Evolutionary conservation across 306 rosid species (phyloP).

Genomic region (Rosa multiflora): DNA sequence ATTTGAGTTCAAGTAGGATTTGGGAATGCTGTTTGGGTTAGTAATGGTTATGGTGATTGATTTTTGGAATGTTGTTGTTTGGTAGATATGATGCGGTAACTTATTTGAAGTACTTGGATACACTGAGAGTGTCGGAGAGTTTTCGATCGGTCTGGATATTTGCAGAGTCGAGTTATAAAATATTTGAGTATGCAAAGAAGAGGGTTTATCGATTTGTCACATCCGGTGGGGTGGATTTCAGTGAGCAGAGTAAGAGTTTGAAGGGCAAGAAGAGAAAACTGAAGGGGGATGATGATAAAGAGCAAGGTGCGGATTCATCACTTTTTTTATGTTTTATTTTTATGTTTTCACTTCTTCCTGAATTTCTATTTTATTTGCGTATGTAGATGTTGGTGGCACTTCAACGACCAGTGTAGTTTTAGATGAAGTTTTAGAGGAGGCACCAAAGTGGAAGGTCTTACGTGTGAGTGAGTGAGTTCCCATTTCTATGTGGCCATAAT

Average conservation of each 20-base stretch:
- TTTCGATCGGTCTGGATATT: conserved; percentile 94
- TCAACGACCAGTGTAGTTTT: conserved; percentile 49
- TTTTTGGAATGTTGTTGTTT: conserved; percentile 28
- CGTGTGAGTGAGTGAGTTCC: conserved; percentile 99
- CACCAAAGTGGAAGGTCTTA: conserved; percentile 99
- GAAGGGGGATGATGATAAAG: conserved; percentile 46
- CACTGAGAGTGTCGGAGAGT: conserved; percentile 88
- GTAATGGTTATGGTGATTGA: no score
- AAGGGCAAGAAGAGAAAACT: conserved; percentile 63
- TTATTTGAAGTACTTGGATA: conserved; percentile 92
- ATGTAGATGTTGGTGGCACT: conserved; percentile 50
- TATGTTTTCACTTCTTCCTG: background rate
- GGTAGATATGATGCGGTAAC: conserved; percentile 91
- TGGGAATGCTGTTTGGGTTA: background rate
- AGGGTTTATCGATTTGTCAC: conserved; percentile 77
- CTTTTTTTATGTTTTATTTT: background rate
- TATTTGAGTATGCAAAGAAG: conserved; percentile 88
- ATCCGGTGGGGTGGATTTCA: conserved; percentile 56
- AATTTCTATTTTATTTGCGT: conserved; percentile 18
- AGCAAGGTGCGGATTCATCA: conserved; percentile 46
- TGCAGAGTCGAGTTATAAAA: conserved; percentile 95
- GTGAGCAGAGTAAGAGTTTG: conserved; percentile 42
- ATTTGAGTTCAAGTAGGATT: background rate
- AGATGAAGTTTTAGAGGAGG: conserved; percentile 96
- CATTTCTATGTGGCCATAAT: conserved; percentile 36